Conservation (phyloP, 148 eudicot genomes). For the Limonium bicolor region DNA sequence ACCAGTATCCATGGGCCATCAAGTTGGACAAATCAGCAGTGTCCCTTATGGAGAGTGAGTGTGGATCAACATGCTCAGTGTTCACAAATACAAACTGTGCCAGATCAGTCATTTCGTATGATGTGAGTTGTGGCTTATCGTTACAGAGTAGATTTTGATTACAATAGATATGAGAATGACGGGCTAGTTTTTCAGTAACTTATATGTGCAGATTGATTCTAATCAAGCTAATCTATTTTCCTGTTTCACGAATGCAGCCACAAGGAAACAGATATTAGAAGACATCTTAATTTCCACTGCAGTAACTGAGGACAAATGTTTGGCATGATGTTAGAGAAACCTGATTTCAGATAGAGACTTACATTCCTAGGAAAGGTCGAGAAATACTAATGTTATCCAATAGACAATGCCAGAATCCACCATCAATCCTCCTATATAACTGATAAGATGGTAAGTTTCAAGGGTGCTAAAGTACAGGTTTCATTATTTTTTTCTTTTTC, state of each 20-base stretch:
- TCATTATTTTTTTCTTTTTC: too few relatives aligned
- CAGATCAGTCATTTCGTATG: constrained; percentile 72
- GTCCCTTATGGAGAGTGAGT: constrained; percentile 75
- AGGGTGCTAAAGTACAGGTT: too few relatives aligned
- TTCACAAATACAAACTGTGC: constrained; percentile 46
- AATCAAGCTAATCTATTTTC: neutral
- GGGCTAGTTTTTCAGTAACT: neutral
- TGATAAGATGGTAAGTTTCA: too few relatives aligned
- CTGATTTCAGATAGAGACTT: too few relatives aligned
- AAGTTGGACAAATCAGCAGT: constrained; percentile 61
- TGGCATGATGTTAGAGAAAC: too few relatives aligned
- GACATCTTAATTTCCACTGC: too few relatives aligned
- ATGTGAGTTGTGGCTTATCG: constrained; percentile 34
- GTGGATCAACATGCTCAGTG: constrained; percentile 69
- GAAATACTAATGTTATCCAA: too few relatives aligned
- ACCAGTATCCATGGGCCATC: constrained; percentile 57
- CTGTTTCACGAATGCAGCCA: constrained; percentile 13
- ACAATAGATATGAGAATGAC: neutral
- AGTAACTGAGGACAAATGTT: too few relatives aligned
- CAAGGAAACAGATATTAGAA: constrained; percentile 20
- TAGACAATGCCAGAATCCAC: too few relatives aligned
- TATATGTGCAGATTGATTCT: neutral
- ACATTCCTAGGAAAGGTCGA: too few relatives aligned
- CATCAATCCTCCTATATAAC: too few relatives aligned
- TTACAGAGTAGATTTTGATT: neutral